Evolutionary conservation across 495 filamentous ascomycete species (phyloP), one percentile per base, ranked within the genome.

Genomic region (Podospora pseudocomata): DNA sequence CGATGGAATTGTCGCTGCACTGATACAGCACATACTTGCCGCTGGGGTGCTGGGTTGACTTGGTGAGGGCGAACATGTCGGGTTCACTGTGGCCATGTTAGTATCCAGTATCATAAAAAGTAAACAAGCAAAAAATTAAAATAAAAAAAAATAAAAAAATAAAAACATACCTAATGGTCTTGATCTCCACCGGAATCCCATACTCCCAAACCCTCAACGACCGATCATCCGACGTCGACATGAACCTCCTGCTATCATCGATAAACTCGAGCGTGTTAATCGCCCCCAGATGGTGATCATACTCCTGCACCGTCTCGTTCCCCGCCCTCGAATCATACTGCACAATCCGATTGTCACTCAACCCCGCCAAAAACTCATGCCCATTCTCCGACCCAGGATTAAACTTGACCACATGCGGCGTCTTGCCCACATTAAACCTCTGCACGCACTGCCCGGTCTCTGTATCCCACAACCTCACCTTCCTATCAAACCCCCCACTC

Each of bases 241-340:
- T 95, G 86, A 99, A 98, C 61, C 96, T 90, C 54, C 95, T 89
- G 79, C 92, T 92, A 65, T 96, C 88, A 78, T 97, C 95, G 71
- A 96, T 92, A 77, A 97, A 99, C 53, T 93, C 96, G 73, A 98
- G 91, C 9, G 94, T 98, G 81, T 98, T 98, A 83, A 99, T 88
- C n/a, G 94, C 91, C 54, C 91, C 94, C 63, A 99, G 82, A 74
- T 99, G 95, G 80, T 98, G 94, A 78, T 98, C 94, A 80, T 99
- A 99, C 84, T 98, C 95, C 75, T 99, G 95, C 54, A 96, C 91
- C 55, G 94, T 82, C 72, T 96, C 90, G 65, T 76, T 75, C 68
- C 88, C 88, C 9, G 88, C 89, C 19, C 95, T 86, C 9, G 90
- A 94, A 77, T 99, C 95, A 80, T 96, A 99, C 75, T 99, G 95